A percentile compares a stretch with the other conserved stretches of the same genome.
Evolutionary conservation across 345 rosid species (phyloP).

Genomic region (Psidium guajava): DNA sequence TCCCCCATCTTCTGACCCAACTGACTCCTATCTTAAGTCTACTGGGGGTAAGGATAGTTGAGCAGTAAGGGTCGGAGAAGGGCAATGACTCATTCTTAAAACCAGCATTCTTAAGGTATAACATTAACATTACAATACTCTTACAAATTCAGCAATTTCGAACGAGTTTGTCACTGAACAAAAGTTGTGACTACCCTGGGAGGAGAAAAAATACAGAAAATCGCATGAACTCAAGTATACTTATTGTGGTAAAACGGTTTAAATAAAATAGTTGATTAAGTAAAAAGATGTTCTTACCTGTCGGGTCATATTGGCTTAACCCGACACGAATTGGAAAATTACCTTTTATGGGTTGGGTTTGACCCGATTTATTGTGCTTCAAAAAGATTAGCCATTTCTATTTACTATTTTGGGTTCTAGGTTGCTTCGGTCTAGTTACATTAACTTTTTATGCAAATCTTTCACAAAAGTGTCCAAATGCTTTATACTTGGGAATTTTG

Average conservation of each 20-base stretch:
- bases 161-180: fast-evolving
- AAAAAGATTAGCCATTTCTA: background rate
- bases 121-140: fast-evolving
- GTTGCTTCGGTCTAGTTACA: background rate
- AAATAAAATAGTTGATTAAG: too few species aligned
- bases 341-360: background rate
- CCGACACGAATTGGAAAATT: background rate
- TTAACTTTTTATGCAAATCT: background rate
- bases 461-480: background rate
- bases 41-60: too few species aligned
- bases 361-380: background rate
- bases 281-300: too few species aligned
- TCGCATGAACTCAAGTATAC: background rate
- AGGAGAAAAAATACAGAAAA: background rate
- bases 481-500: background rate
- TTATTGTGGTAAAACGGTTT: background rate
- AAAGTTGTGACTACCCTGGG: background rate
- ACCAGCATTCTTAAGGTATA: too few species aligned
- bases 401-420: background rate
- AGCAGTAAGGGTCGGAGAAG: too few species aligned
- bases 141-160: background rate
- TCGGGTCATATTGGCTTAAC: too few species aligned
- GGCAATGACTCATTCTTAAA: too few species aligned
- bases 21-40: too few species aligned
- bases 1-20: too few species aligned